phyloP scores from a whole-genome alignment of 1,284 basidiomycete species.

The Puccinia hordei region DNA sequence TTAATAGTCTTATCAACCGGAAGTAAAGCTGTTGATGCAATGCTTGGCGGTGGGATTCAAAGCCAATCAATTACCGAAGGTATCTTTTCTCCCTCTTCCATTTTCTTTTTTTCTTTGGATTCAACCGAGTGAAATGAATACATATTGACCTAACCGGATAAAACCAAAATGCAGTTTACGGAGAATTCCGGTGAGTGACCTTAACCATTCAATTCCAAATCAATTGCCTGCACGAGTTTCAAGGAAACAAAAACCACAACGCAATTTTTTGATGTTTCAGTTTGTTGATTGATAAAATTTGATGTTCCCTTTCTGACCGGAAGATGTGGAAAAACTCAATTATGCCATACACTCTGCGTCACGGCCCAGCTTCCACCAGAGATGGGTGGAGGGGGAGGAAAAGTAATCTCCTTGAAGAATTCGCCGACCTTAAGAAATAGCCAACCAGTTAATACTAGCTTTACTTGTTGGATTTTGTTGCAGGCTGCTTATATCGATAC shows the following conservation, averaged over 20 bases:
- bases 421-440: background rate
- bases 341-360: constrained; percentile 89
- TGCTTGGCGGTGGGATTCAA: constrained; percentile 52
- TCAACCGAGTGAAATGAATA: background rate
- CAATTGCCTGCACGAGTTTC: background rate
- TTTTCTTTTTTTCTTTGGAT: background rate
- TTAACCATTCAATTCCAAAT: background rate
- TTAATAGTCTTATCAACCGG: constrained; percentile 81
- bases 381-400: constrained; percentile 83
- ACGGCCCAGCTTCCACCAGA: constrained; percentile 82
- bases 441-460: background rate
- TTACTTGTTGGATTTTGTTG: background rate
- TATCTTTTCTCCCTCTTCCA: constrained; percentile 8
- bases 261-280: background rate
- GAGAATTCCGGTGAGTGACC: constrained; percentile 40
- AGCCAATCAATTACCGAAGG: constrained; percentile 51
- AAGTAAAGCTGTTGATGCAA: constrained; percentile 79
- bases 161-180: constrained; percentile 30
- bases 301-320: constrained; percentile 65
- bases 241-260: background rate
- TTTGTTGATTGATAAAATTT: constrained; percentile 64
- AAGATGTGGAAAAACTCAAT: constrained; percentile 81
- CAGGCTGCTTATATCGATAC: constrained; percentile 89
- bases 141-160: background rate
- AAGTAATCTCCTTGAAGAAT: constrained; percentile 62